These are phyloP conservation scores for Penicillium pancosmium DNA, from an alignment of 495 filamentous ascomycete genomes.

Conservation along the genomic window DNA sequence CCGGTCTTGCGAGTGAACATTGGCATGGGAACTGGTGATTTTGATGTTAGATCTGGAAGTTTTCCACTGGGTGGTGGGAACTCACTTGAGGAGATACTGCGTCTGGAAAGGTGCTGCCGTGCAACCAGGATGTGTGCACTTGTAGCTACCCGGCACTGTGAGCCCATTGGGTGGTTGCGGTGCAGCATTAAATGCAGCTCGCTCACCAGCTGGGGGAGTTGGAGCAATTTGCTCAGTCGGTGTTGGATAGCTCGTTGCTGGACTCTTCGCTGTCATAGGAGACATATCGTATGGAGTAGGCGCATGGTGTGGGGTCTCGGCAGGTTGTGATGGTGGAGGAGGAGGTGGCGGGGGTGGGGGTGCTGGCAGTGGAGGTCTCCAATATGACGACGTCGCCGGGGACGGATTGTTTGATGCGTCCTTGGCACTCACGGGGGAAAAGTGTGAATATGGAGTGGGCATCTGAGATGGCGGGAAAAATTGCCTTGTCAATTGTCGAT, in stretches of 20 bases:
- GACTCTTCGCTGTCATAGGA: constrained; percentile 37
- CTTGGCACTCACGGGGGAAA: constrained; percentile 44
- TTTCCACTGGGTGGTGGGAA: constrained; percentile 4
- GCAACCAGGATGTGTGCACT: constrained; percentile 74
- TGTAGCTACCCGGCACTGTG: constrained; percentile 44
- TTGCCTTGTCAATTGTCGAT: constrained; percentile 31
- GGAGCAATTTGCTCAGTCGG: constrained; percentile 40
- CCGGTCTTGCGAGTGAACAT: constrained; percentile 88
- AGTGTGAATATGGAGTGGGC: constrained; percentile 43
- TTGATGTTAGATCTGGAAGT: neutral
- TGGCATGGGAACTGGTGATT: constrained; percentile 81
- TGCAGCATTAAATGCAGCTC: constrained; percentile 22
- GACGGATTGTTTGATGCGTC: constrained; percentile 44
- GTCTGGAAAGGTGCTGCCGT: constrained; percentile 89
- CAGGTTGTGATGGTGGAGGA: constrained; percentile 10
- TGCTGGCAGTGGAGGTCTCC: constrained; percentile 29
- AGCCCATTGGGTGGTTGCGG: constrained; percentile 30
- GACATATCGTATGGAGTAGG: constrained; percentile 31
- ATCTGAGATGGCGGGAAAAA: constrained; percentile 30
- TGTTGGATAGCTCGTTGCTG: constrained; percentile 44
- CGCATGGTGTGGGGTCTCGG: constrained; percentile 8
- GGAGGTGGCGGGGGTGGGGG: constrained; percentile 12
- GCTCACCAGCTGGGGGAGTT: constrained; percentile 23
- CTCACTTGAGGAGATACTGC: constrained; percentile 79
- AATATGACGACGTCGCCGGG: constrained; percentile 35